A percentile compares a stretch with the other conserved stretches of the same genome.
Conservation (phyloP, 2,329 filamentous ascomycete genomes). For the Phoma herbarum region DNA sequence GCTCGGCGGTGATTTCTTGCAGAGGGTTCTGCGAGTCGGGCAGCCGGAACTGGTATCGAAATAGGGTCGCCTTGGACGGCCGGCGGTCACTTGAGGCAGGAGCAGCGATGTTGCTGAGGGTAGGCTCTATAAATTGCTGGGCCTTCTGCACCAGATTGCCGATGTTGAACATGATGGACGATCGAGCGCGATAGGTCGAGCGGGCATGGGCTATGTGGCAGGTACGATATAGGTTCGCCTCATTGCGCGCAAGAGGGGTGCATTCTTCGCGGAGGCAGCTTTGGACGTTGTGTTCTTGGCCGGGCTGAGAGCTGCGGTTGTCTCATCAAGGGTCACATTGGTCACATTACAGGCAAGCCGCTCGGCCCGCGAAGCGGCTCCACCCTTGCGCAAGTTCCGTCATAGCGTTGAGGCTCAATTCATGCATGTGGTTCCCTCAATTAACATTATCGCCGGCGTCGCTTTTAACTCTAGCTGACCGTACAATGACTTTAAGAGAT, state of each 20-base stretch:
- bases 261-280: slow-evolving; percentile 17
- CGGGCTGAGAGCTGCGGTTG: slow-evolving; percentile 11
- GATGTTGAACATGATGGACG: slow-evolving; percentile 58
- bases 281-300: slow-evolving; percentile 17
- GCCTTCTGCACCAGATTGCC: slow-evolving; percentile 93
- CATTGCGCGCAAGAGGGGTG: slow-evolving; percentile 36
- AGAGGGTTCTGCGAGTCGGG: slow-evolving; percentile 91
- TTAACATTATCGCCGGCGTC: slow-evolving; percentile 2
- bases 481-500: neutral
- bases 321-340: slow-evolving; percentile 19
- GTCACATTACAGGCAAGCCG: no score
- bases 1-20: slow-evolving; percentile 95
- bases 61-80: slow-evolving; percentile 90
- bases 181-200: slow-evolving; percentile 7
- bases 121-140: slow-evolving; percentile 92
- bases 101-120: slow-evolving; percentile 71
- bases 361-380: slow-evolving; percentile 16
- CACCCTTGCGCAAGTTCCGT: slow-evolving; percentile 10
- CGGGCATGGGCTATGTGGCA: slow-evolving; percentile 24
- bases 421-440: slow-evolving; percentile 4
- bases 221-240: slow-evolving; percentile 28
- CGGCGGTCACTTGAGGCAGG: slow-evolving; percentile 75
- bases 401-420: slow-evolving; percentile 14
- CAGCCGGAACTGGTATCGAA: slow-evolving; percentile 95
- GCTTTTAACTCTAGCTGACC: neutral